Percentiles rank a stretch among this genome's conserved stretches.
These are phyloP conservation scores for Lasiodiplodia theobromae DNA, from an alignment of 2,329 filamentous ascomycete species.

Conservation along the genomic window DNA sequence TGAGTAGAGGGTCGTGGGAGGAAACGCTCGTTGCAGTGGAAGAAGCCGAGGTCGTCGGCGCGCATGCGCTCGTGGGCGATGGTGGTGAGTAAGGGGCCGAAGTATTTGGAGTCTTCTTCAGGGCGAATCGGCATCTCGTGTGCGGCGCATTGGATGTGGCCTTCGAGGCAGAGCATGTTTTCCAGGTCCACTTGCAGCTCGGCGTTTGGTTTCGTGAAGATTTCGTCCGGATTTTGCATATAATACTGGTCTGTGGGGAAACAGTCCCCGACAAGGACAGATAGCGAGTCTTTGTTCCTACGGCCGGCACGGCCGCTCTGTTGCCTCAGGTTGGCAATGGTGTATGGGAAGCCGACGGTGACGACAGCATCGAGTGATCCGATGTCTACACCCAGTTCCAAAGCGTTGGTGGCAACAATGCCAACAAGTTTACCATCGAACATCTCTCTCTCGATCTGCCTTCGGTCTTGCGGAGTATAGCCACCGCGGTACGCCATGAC, in stretches of 20 bases:
- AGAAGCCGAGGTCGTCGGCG: conserved; percentile 79
- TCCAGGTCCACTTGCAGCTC: conserved; percentile 90
- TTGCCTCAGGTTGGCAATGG: conserved; percentile 91
- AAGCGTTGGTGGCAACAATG: conserved; percentile 89
- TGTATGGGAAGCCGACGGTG: conserved; percentile 93
- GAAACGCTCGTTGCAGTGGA: conserved; percentile 88
- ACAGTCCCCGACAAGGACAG: conserved; percentile 85
- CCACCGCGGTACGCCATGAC: conserved; percentile 97
- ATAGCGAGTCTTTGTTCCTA: conserved; percentile 91
- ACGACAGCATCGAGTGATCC: conserved; percentile 92
- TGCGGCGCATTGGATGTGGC: conserved; percentile 93
- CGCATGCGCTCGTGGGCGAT: conserved; percentile 78
- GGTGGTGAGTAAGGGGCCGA: conserved; percentile 74
- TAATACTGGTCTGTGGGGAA: conserved; percentile 95
- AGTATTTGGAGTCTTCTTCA: conserved; percentile 76
- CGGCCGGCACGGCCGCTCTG: conserved; percentile 93
- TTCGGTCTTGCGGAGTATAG: conserved; percentile 89
- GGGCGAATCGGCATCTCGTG: conserved; percentile 93
- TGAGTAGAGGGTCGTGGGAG: conserved; percentile 82
- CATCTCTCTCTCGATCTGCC: conserved; percentile 92
- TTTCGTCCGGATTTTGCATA: conserved; percentile 94
- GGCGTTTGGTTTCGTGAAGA: conserved; percentile 90
- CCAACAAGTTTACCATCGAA: conserved; percentile 93
- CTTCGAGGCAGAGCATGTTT: conserved; percentile 90
- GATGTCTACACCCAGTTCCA: conserved; percentile 95